phyloP scores from a whole-genome alignment of 345 rosid species.

The Eucalyptus regnans region DNA sequence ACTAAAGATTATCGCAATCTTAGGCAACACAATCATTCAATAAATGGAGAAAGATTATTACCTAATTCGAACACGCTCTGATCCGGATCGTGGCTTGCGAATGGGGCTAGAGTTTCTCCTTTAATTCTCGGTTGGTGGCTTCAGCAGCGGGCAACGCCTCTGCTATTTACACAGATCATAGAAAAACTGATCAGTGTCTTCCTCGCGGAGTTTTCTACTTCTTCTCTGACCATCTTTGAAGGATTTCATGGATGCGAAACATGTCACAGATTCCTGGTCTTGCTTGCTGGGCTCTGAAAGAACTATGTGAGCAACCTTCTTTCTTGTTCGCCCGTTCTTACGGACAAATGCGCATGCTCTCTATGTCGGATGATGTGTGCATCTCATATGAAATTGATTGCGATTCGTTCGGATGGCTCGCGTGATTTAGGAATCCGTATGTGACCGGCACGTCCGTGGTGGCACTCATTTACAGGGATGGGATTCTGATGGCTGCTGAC shows the following conservation, averaged over 20 bases:
- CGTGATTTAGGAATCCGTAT: constrained; percentile 51
- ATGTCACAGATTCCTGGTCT: background rate
- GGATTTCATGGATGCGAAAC: background rate
- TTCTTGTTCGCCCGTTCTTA: background rate
- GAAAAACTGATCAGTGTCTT: too few species aligned
- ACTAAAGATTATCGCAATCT: too few species aligned
- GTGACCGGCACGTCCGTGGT: constrained; percentile 89
- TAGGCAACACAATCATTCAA: too few species aligned
- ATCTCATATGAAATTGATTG: background rate
- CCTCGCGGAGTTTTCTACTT: background rate
- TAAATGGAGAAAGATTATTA: too few species aligned
- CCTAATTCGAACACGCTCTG: too few species aligned
- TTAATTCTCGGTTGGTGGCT: too few species aligned
- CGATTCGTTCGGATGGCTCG: background rate
- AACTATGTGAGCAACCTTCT: background rate
- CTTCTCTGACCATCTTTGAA: background rate
- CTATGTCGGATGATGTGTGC: background rate
- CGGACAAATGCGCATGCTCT: too few species aligned
- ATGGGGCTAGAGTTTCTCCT: too few species aligned
- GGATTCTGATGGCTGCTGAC: constrained; percentile 91
- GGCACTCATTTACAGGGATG: constrained; percentile 83
- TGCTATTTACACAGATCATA: background rate
- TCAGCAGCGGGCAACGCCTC: background rate
- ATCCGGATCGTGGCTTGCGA: too few species aligned
- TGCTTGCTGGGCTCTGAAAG: background rate